These are phyloP conservation scores for Pythium aphanidermatum DNA, from an alignment of 352 stramenopile genomes.

Conservation along the genomic window DNA sequence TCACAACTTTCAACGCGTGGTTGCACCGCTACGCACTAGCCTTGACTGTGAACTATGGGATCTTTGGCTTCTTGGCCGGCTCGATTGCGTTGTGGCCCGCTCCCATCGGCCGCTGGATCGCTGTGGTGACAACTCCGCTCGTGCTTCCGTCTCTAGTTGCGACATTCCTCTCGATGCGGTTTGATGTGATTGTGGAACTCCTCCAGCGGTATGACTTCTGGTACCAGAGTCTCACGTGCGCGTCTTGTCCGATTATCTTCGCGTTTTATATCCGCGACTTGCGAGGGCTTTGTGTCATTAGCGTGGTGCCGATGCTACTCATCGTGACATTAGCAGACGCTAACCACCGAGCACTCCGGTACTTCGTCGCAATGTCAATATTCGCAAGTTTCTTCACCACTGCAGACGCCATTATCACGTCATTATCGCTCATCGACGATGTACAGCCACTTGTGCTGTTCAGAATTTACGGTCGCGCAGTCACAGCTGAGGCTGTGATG, in stretches of 20 bases:
- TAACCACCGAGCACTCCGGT: neutral
- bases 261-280: neutral
- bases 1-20: neutral
- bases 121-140: neutral
- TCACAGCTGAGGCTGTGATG: neutral
- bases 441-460: neutral
- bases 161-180: neutral
- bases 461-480: neutral
- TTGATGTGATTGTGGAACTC: conserved; percentile 5
- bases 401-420: neutral
- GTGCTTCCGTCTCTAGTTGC: neutral
- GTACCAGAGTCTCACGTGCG: neutral
- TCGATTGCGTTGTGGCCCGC: neutral
- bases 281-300: neutral
- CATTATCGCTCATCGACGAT: neutral
- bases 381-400: neutral
- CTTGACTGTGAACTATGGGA: neutral
- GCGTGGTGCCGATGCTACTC: neutral
- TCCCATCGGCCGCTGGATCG: neutral
- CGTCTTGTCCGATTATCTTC: neutral
- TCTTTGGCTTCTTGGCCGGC: neutral
- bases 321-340: neutral
- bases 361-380: neutral
- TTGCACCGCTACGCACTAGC: neutral
- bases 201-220: conserved; percentile 7